Conservation (phyloP, 148 eudicot species). For the Limonium bicolor region DNA sequence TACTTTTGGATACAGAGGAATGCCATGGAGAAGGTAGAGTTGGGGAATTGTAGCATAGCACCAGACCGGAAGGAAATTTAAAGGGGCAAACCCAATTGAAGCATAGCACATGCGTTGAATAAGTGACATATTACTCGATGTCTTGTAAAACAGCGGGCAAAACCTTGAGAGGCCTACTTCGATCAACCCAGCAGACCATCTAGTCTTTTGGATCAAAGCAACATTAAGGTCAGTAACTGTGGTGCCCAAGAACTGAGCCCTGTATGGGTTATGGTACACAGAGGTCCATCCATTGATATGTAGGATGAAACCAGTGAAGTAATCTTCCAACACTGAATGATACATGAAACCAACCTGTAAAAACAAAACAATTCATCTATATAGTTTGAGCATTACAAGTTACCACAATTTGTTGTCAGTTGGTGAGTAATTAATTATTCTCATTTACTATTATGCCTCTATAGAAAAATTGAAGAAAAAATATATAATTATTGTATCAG, state of each 20-base stretch:
- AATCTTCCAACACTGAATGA: slow-evolving; percentile 8
- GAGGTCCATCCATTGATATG: slow-evolving; percentile 17
- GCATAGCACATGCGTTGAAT: slow-evolving; percentile 28
- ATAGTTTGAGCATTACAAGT: not conserved
- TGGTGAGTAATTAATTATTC: too few relatives aligned
- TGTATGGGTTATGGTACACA: slow-evolving; percentile 2
- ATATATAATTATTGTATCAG: too few relatives aligned
- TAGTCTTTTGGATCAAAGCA: slow-evolving; percentile 2
- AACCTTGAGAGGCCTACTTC: slow-evolving; percentile 9
- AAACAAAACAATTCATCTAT: not conserved
- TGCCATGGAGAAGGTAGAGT: slow-evolving; percentile 40
- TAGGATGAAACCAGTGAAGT: slow-evolving; percentile 8
- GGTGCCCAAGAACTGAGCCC: slow-evolving; percentile 7
- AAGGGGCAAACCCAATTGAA: slow-evolving; percentile 14
- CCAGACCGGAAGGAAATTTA: slow-evolving; percentile 17
- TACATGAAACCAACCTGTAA: slow-evolving; percentile 60
- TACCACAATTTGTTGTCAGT: not conserved
- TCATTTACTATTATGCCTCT: too few relatives aligned
- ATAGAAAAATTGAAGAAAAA: too few relatives aligned
- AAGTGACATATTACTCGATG: slow-evolving; percentile 5
- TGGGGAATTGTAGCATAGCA: slow-evolving; percentile 38
- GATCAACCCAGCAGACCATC: slow-evolving; percentile 4
- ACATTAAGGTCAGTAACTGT: slow-evolving; percentile 6
- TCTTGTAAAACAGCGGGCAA: slow-evolving; percentile 7
- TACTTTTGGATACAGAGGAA: slow-evolving; percentile 52